These are phyloP conservation scores for Neonectria magnoliae DNA, from an alignment of 2,329 filamentous ascomycete genomes.

Conservation along the genomic window DNA sequence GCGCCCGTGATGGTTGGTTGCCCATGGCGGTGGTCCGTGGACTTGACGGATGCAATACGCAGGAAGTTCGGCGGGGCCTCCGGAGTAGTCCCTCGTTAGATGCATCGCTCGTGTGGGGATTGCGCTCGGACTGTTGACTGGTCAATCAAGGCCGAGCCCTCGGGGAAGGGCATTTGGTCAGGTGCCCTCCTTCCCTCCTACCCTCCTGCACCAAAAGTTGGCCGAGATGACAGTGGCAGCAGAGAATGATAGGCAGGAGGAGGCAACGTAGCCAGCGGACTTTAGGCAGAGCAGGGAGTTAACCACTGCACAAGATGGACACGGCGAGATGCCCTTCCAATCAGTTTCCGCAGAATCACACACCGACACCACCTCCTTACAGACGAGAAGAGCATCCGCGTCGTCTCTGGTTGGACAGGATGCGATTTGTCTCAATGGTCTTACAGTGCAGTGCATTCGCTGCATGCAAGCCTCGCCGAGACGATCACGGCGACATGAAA, in stretches of 20 bases:
- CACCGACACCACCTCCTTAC: slow-evolving; percentile 3
- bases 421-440: slow-evolving; percentile 1
- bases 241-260: not conserved
- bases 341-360: slow-evolving; percentile 6
- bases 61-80: slow-evolving; percentile 9
- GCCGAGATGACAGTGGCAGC: slow-evolving; percentile 3
- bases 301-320: not conserved
- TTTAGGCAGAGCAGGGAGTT: not conserved
- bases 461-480: slow-evolving; percentile 16
- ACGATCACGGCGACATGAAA: slow-evolving; percentile 6
- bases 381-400: not conserved
- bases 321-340: slow-evolving; percentile 1
- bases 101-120: slow-evolving; percentile 32
- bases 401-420: not conserved
- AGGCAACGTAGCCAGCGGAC: slow-evolving; percentile 1
- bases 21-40: slow-evolving; percentile 21
- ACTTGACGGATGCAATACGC: slow-evolving; percentile 18
- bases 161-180: slow-evolving; percentile 27
- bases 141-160: slow-evolving; percentile 23
- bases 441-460: not conserved
- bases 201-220: slow-evolving; percentile 12
- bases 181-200: slow-evolving; percentile 14
- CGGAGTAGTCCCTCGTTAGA: slow-evolving; percentile 18
- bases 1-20: slow-evolving; percentile 26
- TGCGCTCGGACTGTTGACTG: slow-evolving; percentile 30